phyloP scores from a whole-genome alignment of 306 rosid species.

The Cucurbita ficifolia region DNA sequence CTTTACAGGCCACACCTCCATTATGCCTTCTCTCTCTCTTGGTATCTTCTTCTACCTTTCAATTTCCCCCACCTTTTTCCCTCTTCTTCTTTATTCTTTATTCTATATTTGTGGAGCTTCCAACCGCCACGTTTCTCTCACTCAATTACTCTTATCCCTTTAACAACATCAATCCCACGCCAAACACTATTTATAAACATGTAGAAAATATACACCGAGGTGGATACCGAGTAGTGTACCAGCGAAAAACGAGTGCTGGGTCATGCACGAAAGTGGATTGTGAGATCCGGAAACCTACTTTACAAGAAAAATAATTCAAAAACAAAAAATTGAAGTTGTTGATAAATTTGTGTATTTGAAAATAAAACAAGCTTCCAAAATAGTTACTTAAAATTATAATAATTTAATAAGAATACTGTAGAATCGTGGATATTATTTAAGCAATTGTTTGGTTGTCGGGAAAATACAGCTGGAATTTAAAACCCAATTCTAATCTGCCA shows the following conservation, averaged over 20 bases:
- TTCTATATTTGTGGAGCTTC: not conserved
- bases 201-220: too few relatives aligned
- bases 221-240: too few relatives aligned
- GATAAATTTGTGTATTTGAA: not conserved
- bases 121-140: not conserved
- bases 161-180: too few relatives aligned
- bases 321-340: not conserved
- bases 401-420: not conserved
- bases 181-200: too few relatives aligned
- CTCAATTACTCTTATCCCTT: too few relatives aligned
- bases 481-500: not conserved
- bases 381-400: not conserved
- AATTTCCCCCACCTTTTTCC: not conserved
- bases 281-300: too few relatives aligned
- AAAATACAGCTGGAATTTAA: conserved; percentile 2
- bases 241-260: too few relatives aligned
- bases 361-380: not conserved
- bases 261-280: too few relatives aligned
- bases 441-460: not conserved
- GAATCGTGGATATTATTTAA: not conserved
- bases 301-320: too few relatives aligned
- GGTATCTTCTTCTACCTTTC: conserved; percentile 1
- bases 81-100: not conserved
- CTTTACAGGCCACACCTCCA: conserved; percentile 1
- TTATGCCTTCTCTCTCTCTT: not conserved